Evolutionary conservation across 768 basidiomycete species (phyloP).

Genomic region (Suillus lakei): DNA sequence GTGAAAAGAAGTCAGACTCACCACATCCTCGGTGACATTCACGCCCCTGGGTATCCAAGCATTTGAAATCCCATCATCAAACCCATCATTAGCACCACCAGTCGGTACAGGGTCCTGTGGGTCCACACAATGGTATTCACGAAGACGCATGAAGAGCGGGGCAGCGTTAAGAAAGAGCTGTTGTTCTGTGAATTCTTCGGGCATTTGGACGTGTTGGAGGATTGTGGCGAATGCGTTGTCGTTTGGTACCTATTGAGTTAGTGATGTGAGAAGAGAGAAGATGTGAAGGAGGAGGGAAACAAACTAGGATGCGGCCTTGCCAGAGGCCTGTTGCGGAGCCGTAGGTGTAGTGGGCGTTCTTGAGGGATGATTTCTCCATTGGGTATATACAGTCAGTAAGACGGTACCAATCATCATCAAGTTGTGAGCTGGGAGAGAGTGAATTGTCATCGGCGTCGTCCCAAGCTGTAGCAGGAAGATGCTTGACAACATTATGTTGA

Average conservation of each 20-base stretch:
- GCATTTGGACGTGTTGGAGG: conserved; percentile 26
- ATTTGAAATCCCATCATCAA: conserved; percentile 44
- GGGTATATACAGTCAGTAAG: conserved; percentile 50
- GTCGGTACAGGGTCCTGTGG: conserved; percentile 38
- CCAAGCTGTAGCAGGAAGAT: too few relatives aligned
- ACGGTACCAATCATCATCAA: conserved; percentile 66
- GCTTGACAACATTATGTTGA: conserved; percentile 41
- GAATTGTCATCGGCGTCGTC: too few relatives aligned
- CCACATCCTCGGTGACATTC: conserved; percentile 22
- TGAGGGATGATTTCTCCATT: conserved; percentile 29
- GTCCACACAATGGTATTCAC: conserved; percentile 57
- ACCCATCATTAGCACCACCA: conserved; percentile 22
- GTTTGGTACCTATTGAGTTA: conserved; percentile 24
- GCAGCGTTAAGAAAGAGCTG: conserved; percentile 43
- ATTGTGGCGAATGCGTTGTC: conserved; percentile 19
- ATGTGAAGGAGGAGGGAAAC: conserved; percentile 32
- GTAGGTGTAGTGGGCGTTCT: conserved; percentile 46
- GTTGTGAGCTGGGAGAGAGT: conserved; percentile 48
- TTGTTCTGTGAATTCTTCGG: conserved; percentile 39
- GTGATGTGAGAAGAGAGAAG: background rate
- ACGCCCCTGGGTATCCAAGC: conserved; percentile 43
- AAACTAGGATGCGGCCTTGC: conserved; percentile 66
- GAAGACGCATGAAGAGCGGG: conserved; percentile 63
- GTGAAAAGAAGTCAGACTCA: conserved; percentile 15
- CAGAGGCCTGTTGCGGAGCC: conserved; percentile 62